Evolutionary conservation across 148 eudicot genomes (phyloP).

Genomic region (Vaccinium corymbosum): DNA sequence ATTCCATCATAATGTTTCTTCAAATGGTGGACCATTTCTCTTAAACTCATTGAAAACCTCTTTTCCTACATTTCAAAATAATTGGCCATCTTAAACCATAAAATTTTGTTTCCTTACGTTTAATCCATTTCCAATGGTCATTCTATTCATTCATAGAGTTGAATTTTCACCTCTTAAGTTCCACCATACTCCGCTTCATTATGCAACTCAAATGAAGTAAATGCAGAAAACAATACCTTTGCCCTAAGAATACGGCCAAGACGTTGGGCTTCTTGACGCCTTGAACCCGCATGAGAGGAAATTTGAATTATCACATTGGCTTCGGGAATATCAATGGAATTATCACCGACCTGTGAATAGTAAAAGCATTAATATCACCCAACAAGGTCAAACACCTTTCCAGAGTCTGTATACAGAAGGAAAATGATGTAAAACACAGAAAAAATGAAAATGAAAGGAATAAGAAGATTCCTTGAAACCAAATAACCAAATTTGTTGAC

Average conservation of each 20-base stretch:
- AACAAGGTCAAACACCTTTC: neutral
- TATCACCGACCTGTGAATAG: slow-evolving; percentile 50
- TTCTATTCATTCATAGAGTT: neutral
- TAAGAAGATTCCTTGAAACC: neutral
- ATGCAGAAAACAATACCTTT: slow-evolving; percentile 43
- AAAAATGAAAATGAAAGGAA: neutral
- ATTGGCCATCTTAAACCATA: neutral
- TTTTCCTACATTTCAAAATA: neutral
- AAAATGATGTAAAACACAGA: neutral
- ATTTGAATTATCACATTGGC: slow-evolving; percentile 86
- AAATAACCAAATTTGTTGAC: slow-evolving; percentile 3
- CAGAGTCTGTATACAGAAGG: neutral
- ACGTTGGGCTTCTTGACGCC: slow-evolving; percentile 99
- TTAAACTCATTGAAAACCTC: neutral
- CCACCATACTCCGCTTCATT: neutral
- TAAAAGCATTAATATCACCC: slow-evolving; percentile 7
- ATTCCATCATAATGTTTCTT: neutral
- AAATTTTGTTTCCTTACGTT: neutral
- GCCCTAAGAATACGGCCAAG: slow-evolving; percentile 99
- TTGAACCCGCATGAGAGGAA: slow-evolving; percentile 99
- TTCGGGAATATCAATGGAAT: slow-evolving; percentile 61
- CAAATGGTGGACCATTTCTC: neutral
- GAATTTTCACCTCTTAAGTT: neutral
- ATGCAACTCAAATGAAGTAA: neutral
- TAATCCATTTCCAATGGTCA: neutral